phyloP scores from a whole-genome alignment of 148 eudicot species.

The Rhododendron simsii region DNA sequence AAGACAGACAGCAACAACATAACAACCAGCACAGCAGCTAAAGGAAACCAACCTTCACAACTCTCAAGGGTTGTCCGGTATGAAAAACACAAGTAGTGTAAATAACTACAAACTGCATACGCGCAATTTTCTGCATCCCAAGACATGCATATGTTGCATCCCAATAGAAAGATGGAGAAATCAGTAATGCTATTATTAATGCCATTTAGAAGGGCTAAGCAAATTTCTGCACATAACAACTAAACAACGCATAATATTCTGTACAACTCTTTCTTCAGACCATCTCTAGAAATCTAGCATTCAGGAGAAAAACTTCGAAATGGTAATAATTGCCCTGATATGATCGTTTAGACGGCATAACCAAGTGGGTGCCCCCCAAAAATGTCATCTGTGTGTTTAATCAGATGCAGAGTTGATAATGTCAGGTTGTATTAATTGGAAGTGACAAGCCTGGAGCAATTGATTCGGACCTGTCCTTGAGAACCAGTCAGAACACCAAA shows the following conservation, averaged over 20 bases:
- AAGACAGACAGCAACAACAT: not conserved
- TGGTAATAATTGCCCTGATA: not conserved
- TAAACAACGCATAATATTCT: not conserved
- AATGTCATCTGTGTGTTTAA: not conserved
- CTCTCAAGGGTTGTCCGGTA: not conserved
- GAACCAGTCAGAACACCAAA: conserved; percentile 21
- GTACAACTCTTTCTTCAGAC: not conserved
- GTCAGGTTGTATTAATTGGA: not conserved
- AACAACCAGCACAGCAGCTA: not conserved
- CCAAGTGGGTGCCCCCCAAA: not conserved
- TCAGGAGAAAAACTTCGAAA: not conserved
- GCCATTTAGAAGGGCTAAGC: not conserved
- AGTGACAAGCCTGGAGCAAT: conserved; percentile 24
- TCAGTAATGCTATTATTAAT: not conserved
- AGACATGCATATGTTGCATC: not conserved
- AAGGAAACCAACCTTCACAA: not conserved
- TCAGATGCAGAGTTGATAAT: not conserved
- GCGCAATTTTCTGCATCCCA: not conserved
- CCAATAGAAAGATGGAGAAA: not conserved
- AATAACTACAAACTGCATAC: not conserved
- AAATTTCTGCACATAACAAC: not conserved
- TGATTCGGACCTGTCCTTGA: conserved; percentile 32
- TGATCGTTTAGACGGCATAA: not conserved
- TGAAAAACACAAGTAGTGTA: not conserved
- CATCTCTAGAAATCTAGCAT: not conserved